Evolutionary conservation across 495 filamentous ascomycete species (phyloP).

Genomic region (Aspergillus baeticus): DNA sequence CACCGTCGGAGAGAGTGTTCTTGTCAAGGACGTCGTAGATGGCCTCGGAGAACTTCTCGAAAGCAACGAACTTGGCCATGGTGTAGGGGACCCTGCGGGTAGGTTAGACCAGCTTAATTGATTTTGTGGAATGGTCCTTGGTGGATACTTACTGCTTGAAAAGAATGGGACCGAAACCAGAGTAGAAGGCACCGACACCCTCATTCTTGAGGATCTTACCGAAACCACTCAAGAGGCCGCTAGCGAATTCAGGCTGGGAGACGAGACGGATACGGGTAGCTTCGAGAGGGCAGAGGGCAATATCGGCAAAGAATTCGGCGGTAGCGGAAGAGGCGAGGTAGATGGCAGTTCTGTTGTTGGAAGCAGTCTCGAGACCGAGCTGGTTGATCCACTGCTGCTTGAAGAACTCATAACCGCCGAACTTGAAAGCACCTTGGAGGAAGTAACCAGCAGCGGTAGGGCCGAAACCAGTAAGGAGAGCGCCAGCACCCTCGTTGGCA

Average conservation of each 20-base stretch:
- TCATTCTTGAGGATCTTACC: constrained; percentile 81
- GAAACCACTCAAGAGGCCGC: constrained; percentile 78
- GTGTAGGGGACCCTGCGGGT: constrained; percentile 87
- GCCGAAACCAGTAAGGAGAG: constrained; percentile 83
- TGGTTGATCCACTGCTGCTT: constrained; percentile 89
- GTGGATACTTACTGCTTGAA: constrained; percentile 83
- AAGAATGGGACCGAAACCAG: constrained; percentile 88
- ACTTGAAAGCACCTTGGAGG: constrained; percentile 94
- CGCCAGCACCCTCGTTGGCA: constrained; percentile 80
- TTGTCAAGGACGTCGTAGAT: constrained; percentile 76
- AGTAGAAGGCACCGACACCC: constrained; percentile 89
- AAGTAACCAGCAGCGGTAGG: constrained; percentile 91
- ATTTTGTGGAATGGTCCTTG: background rate
- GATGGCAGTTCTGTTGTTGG: constrained; percentile 82
- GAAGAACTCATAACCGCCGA: constrained; percentile 94
- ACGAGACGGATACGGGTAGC: constrained; percentile 95
- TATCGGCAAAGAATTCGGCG: constrained; percentile 93
- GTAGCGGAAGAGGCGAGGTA: constrained; percentile 82
- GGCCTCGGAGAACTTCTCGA: constrained; percentile 90
- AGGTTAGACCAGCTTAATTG: background rate
- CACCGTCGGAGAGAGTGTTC: constrained; percentile 63
- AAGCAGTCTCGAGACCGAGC: constrained; percentile 74
- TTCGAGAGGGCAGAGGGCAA: constrained; percentile 91
- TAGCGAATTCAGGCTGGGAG: constrained; percentile 83
- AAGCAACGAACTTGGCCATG: constrained; percentile 99